These are phyloP conservation scores for Ophiocordyceps camponoti-floridani DNA, from an alignment of 2,329 filamentous ascomycete species.

Conservation along the genomic window DNA sequence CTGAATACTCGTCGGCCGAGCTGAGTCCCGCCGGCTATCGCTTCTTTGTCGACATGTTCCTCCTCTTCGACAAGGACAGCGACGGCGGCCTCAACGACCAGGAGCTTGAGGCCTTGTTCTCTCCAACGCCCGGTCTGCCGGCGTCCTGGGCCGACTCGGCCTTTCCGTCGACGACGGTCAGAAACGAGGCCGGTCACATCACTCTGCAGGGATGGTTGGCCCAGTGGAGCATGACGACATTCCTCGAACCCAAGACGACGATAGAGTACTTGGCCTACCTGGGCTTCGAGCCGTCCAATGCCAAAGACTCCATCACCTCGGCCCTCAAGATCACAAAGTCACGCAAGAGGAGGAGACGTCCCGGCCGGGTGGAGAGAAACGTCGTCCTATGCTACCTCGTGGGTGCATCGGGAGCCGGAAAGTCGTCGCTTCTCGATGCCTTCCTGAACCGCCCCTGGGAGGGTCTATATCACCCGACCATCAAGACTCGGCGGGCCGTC, in stretches of 20 bases:
- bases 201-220: constrained; percentile 96
- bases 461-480: constrained; percentile 74
- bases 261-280: constrained; percentile 92
- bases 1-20: constrained; percentile 81
- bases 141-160: constrained; percentile 72
- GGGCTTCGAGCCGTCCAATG: constrained; percentile 69
- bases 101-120: constrained; percentile 75
- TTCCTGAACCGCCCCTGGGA: constrained; percentile 83
- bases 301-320: constrained; percentile 59
- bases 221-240: constrained; percentile 99
- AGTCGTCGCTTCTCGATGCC: constrained; percentile 77
- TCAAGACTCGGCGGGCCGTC: constrained; percentile 82
- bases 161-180: constrained; percentile 85
- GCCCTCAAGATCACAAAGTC: constrained; percentile 88
- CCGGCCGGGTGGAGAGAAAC: constrained; percentile 78
- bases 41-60: constrained; percentile 92
- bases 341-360: constrained; percentile 65
- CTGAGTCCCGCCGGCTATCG: constrained; percentile 86
- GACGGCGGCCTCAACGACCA: constrained; percentile 81
- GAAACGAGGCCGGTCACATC: constrained; percentile 87
- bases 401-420: constrained; percentile 71
- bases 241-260: constrained; percentile 85
- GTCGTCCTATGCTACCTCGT: constrained; percentile 89
- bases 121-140: constrained; percentile 80
- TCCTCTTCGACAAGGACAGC: constrained; percentile 93